phyloP scores from a whole-genome alignment of 2,329 filamentous ascomycete genomes.

The Fusarium keratoplasticum region DNA sequence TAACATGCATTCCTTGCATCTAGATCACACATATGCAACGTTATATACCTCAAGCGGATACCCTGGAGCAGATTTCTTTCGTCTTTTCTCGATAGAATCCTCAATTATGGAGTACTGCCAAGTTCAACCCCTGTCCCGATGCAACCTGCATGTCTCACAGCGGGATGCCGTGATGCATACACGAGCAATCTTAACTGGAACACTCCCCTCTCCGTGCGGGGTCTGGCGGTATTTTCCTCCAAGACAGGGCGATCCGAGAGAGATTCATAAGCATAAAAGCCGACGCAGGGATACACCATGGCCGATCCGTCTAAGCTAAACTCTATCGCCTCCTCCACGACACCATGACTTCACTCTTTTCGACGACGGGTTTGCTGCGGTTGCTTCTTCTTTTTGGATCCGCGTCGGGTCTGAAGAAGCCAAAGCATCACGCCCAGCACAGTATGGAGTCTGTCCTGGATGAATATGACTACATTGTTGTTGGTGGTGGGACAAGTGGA shows the following conservation, averaged over 20 bases:
- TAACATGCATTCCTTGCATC: neutral
- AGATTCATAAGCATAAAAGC: neutral
- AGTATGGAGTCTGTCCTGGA: neutral
- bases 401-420: neutral
- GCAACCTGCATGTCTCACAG: neutral
- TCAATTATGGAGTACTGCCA: neutral
- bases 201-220: neutral
- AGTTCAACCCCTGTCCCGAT: neutral
- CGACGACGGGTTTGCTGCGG: neutral
- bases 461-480: conserved; percentile 35
- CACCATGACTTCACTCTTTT: neutral
- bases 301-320: neutral
- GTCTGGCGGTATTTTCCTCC: neutral
- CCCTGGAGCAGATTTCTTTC: neutral
- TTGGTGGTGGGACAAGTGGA: conserved; percentile 48
- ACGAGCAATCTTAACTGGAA: neutral
- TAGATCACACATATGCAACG: neutral
- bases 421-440: neutral
- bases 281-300: neutral
- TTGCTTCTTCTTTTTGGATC: neutral
- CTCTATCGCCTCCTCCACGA: neutral
- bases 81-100: neutral
- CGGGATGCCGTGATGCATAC: neutral
- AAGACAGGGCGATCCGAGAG: neutral
- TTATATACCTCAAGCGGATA: neutral